Evolutionary conservation across 805 yeast genomes (phyloP).

Genomic region (Candida quercuum): DNA sequence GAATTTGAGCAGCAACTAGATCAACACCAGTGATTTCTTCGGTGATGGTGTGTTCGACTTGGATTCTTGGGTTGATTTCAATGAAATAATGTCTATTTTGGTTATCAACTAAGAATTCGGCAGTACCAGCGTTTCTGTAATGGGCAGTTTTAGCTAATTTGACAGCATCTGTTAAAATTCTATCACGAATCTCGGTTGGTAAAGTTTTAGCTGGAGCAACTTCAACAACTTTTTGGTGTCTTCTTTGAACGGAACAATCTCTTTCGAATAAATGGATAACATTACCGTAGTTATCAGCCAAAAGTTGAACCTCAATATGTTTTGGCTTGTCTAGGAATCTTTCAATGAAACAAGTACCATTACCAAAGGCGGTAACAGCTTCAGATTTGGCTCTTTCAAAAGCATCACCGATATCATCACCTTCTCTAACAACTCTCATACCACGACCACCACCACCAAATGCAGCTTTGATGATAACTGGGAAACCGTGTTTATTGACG

Average conservation of each 20-base stretch:
- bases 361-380: slow-evolving; percentile 94
- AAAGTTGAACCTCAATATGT: slow-evolving; percentile 94
- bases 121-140: slow-evolving; percentile 97
- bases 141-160: slow-evolving; percentile 82
- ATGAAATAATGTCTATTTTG: slow-evolving; percentile 95
- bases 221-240: slow-evolving; percentile 98
- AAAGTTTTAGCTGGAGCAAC: slow-evolving; percentile 95
- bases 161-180: slow-evolving; percentile 92
- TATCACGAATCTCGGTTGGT: slow-evolving; percentile 79
- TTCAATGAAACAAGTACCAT: slow-evolving; percentile 97
- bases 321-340: slow-evolving; percentile 92
- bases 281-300: slow-evolving; percentile 92
- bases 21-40: slow-evolving; percentile 99
- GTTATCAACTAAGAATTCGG: slow-evolving; percentile 90
- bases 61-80: slow-evolving; percentile 97
- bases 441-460: slow-evolving; percentile 99
- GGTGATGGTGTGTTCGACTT: slow-evolving; percentile 97
- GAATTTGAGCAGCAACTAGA: slow-evolving; percentile 96
- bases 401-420: slow-evolving; percentile 88
- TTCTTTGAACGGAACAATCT: slow-evolving; percentile 99
- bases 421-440: slow-evolving; percentile 98
- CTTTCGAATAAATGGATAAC: slow-evolving; percentile 95
- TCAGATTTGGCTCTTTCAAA: slow-evolving; percentile 91
- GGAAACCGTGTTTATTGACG: slow-evolving; percentile 82
- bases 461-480: slow-evolving; percentile 97